Evolutionary conservation across 768 basidiomycete genomes (phyloP).

Genomic region (Rhodotorula babjevae): DNA sequence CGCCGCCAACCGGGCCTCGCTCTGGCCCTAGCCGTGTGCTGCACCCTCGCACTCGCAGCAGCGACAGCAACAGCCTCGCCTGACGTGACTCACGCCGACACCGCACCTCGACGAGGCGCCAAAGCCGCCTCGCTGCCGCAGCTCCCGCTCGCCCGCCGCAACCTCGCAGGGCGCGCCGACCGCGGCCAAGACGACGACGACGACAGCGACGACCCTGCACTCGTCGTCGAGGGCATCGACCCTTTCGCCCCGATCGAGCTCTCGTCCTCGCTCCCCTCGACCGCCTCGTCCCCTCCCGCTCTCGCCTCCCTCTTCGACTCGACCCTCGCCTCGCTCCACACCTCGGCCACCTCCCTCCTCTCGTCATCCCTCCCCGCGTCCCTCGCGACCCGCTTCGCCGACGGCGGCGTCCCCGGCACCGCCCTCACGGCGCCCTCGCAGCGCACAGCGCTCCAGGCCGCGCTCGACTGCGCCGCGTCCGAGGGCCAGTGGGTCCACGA

Average conservation of each 20-base stretch:
- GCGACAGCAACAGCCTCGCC: not conserved
- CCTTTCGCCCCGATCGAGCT: not conserved
- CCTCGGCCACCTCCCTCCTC: not conserved
- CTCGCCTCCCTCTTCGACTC: conserved; percentile 7
- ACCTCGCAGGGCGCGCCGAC: too few species aligned
- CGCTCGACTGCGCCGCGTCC: conserved; percentile 37
- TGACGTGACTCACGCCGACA: too few species aligned
- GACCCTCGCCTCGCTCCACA: conserved; percentile 2
- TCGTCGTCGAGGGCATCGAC: too few species aligned
- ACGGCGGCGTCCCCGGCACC: conserved; percentile 39
- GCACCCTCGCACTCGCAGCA: too few species aligned
- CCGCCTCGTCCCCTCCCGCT: not conserved
- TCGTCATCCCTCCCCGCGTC: not conserved
- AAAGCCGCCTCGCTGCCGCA: too few species aligned
- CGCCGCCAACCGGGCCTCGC: too few species aligned
- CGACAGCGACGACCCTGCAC: too few species aligned
- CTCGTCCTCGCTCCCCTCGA: not conserved
- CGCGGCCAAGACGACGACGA: too few species aligned
- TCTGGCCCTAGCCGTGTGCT: too few species aligned
- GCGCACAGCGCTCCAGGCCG: conserved; percentile 29
- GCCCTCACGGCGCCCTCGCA: conserved; percentile 22
- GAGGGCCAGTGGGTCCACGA: conserved; percentile 39
- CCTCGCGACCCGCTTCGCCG: not conserved
- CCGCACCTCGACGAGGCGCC: too few species aligned
- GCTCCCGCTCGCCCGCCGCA: too few species aligned